These are phyloP conservation scores for Rauvolfia tetraphylla DNA, from an alignment of 257 asterid species.

Conservation along the genomic window DNA sequence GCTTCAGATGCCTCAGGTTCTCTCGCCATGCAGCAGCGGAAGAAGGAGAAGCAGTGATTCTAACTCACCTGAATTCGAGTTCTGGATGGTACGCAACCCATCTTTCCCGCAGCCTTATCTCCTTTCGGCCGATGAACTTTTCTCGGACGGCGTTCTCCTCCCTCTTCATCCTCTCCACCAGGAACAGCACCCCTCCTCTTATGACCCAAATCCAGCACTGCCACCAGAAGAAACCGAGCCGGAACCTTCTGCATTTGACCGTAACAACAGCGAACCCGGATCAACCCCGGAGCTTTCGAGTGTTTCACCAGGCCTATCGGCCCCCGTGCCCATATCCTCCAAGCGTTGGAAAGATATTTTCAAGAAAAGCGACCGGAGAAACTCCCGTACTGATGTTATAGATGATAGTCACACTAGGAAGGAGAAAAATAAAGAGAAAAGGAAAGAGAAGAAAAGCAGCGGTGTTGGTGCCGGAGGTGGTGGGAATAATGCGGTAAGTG, in stretches of 20 bases:
- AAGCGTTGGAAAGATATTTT: slow-evolving; percentile 86
- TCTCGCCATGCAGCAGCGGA: slow-evolving; percentile 45
- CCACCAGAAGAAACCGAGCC: slow-evolving; percentile 14
- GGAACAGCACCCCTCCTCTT: slow-evolving; percentile 18
- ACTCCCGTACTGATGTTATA: slow-evolving; percentile 6
- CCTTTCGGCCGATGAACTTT: slow-evolving; percentile 84
- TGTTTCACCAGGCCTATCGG: slow-evolving; percentile 22
- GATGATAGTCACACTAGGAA: slow-evolving; percentile 11
- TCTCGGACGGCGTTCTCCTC: slow-evolving; percentile 80
- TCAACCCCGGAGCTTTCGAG: slow-evolving; percentile 26
- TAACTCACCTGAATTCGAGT: slow-evolving; percentile 84
- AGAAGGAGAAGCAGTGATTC: slow-evolving; percentile 42
- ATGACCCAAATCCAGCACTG: slow-evolving; percentile 11
- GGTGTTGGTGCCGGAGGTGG: slow-evolving; percentile 24
- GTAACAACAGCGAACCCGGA: slow-evolving; percentile 13
- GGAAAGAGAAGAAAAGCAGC: slow-evolving; percentile 42
- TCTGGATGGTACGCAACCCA: slow-evolving; percentile 73
- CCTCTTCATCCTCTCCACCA: slow-evolving; percentile 62
- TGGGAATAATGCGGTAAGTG: slow-evolving; percentile 21
- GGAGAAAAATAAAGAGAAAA: slow-evolving; percentile 38
- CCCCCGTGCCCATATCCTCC: slow-evolving; percentile 46
- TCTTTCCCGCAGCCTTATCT: slow-evolving; percentile 65
- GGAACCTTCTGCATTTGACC: slow-evolving; percentile 37
- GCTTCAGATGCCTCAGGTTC: slow-evolving; percentile 32
- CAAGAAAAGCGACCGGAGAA: slow-evolving; percentile 39